These are phyloP conservation scores for Diaporthe batatas DNA, from an alignment of 2,329 filamentous ascomycete genomes.

Conservation along the genomic window DNA sequence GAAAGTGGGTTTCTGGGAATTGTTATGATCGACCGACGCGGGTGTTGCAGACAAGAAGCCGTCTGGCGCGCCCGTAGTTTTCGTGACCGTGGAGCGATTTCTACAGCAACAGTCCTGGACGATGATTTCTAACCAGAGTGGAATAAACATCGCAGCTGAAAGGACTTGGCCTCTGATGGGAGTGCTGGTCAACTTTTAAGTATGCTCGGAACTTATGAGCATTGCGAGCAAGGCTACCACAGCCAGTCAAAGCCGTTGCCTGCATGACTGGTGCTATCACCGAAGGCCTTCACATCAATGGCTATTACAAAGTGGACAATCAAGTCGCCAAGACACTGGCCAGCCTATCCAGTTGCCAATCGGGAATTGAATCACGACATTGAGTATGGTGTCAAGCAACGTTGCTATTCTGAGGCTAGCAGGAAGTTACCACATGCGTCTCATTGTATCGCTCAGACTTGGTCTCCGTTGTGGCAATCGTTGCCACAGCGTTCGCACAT, in stretches of 20 bases:
- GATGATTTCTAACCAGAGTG: background rate
- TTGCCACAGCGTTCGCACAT: background rate
- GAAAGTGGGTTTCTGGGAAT: conserved; percentile 6
- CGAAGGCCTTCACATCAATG: conserved; percentile 6
- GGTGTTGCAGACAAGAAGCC: background rate
- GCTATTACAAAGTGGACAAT: background rate
- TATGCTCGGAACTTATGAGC: too few relatives aligned
- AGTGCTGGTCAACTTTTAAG: background rate
- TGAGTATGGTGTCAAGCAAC: background rate
- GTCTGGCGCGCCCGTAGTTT: background rate
- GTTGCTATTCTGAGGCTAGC: background rate
- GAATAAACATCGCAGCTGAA: background rate
- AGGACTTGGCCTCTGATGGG: background rate
- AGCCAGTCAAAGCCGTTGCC: background rate
- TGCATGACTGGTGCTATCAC: background rate
- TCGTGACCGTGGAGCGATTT: background rate
- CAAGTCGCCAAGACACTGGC: background rate
- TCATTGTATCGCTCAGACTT: background rate
- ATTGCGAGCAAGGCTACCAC: background rate
- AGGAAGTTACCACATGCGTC: background rate
- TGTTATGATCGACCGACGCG: background rate
- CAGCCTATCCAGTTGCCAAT: background rate
- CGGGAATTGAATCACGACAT: background rate
- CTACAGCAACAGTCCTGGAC: background rate
- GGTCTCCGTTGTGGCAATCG: too few relatives aligned